Evolutionary conservation across 768 basidiomycete genomes (phyloP).

Genomic region (Cystoderma amianthinum): DNA sequence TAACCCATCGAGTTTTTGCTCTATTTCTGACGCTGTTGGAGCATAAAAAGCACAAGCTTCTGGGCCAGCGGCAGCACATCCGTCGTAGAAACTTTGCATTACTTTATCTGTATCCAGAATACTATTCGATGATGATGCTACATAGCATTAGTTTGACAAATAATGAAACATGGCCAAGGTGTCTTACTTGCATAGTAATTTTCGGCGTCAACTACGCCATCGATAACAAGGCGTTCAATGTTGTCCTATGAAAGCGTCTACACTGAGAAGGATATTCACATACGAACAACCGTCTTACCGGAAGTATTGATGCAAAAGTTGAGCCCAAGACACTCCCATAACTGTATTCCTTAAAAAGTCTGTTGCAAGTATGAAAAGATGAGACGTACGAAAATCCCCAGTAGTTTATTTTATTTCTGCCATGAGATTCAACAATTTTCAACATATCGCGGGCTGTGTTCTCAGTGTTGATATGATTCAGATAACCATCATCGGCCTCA

Average conservation of each 20-base stretch:
- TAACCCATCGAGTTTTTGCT: conserved; percentile 24
- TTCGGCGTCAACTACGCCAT: conserved; percentile 21
- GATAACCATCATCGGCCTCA: conserved; percentile 18
- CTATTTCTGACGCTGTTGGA: conserved; percentile 21
- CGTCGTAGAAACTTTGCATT: conserved; percentile 24
- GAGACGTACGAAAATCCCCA: conserved; percentile 18
- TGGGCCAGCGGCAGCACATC: conserved; percentile 30
- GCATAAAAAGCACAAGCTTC: conserved; percentile 29
- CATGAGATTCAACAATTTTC: conserved; percentile 21
- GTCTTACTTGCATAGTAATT: conserved; percentile 15
- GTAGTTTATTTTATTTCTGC: conserved; percentile 22
- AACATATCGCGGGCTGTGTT: conserved; percentile 32
- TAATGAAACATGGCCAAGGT: not conserved
- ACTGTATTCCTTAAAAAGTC: conserved; percentile 9
- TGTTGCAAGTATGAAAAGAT: not conserved
- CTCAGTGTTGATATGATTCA: conserved; percentile 27
- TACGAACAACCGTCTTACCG: conserved; percentile 11
- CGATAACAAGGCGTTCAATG: conserved; percentile 22
- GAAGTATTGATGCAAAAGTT: conserved; percentile 26
- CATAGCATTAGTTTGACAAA: not conserved
- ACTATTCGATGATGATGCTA: conserved; percentile 10
- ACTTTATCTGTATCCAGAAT: conserved; percentile 25
- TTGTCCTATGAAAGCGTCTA: conserved; percentile 13
- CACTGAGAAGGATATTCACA: not conserved
- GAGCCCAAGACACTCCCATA: conserved; percentile 19